Percentiles rank a stretch among this genome's conserved stretches.
phyloP scores from a whole-genome alignment of 1,284 basidiomycete genomes.

The Sanghuangporus weigelae region DNA sequence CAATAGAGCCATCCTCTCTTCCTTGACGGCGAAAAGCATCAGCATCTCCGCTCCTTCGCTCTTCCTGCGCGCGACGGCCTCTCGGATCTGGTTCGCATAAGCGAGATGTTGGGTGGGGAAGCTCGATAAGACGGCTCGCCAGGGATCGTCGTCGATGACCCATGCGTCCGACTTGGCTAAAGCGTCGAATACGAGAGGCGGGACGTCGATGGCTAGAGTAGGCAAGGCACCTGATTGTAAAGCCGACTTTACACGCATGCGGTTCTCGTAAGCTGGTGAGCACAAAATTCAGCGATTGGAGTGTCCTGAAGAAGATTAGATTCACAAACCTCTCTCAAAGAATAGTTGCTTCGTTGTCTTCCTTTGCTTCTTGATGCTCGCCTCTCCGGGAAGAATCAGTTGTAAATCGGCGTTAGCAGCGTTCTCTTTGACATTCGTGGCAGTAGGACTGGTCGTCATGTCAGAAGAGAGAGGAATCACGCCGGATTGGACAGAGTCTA shows the following conservation, averaged over 20 bases:
- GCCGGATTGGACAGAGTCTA: slow-evolving; percentile 22
- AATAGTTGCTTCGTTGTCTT: slow-evolving; percentile 68
- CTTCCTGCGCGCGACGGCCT: slow-evolving; percentile 55
- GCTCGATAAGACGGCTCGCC: slow-evolving; percentile 50
- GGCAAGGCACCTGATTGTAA: slow-evolving; percentile 52
- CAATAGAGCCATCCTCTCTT: slow-evolving; percentile 65
- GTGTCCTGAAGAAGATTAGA: neutral
- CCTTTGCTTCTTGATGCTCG: slow-evolving; percentile 55
- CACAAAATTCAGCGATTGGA: slow-evolving; percentile 13
- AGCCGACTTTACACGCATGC: slow-evolving; percentile 47
- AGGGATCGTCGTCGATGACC: slow-evolving; percentile 69
- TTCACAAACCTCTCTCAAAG: slow-evolving; percentile 52
- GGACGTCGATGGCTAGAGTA: slow-evolving; percentile 67
- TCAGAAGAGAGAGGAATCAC: slow-evolving; percentile 34
- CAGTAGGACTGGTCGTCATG: slow-evolving; percentile 22
- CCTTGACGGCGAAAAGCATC: slow-evolving; percentile 61
- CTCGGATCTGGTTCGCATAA: slow-evolving; percentile 62
- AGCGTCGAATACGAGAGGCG: slow-evolving; percentile 51
- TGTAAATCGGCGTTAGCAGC: slow-evolving; percentile 47
- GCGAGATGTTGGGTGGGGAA: slow-evolving; percentile 52
- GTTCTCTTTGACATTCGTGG: slow-evolving; percentile 38
- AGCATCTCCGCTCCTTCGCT: slow-evolving; percentile 58
- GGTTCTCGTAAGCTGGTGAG: slow-evolving; percentile 54
- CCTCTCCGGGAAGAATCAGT: slow-evolving; percentile 58
- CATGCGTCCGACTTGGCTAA: slow-evolving; percentile 54